These are phyloP conservation scores for Azolla pinnata DNA, from an alignment of 75 land plant genomes.

Conservation along the genomic window DNA sequence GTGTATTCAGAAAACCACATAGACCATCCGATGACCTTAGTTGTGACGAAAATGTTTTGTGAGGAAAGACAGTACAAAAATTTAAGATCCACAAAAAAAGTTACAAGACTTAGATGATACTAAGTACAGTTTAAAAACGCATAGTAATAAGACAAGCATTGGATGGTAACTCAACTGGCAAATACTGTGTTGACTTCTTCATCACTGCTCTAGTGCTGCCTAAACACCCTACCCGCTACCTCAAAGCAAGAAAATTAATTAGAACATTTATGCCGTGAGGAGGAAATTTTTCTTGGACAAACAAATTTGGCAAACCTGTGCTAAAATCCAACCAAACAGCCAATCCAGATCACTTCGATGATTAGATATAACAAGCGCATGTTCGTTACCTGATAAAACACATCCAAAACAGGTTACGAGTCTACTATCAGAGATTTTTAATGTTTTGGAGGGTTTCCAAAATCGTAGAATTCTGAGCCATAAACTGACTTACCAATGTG, in stretches of 20 bases:
- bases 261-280: too few relatives aligned
- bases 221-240: constrained; percentile 75
- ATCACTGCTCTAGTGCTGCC: constrained; percentile 82
- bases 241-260: background rate
- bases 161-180: constrained; percentile 47
- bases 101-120: too few relatives aligned
- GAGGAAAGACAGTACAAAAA: too few relatives aligned
- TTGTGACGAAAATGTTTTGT: background rate
- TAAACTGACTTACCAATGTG: constrained; percentile 39
- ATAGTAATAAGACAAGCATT: background rate
- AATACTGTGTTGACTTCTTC: constrained; percentile 76
- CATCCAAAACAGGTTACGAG: background rate
- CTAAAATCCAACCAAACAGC: constrained; percentile 88
- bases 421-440: background rate
- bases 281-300: background rate
- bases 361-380: constrained; percentile 66
- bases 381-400: constrained; percentile 63
- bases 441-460: background rate
- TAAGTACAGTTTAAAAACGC: background rate
- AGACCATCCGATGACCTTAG: constrained; percentile 94
- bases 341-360: constrained; percentile 89
- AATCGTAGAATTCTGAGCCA: background rate
- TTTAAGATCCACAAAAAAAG: too few relatives aligned
- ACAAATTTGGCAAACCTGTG: constrained; percentile 43
- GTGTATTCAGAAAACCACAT: constrained; percentile 98